These are phyloP conservation scores for Rubia balearica DNA, from an alignment of 305 asterid species.

Conservation along the genomic window DNA sequence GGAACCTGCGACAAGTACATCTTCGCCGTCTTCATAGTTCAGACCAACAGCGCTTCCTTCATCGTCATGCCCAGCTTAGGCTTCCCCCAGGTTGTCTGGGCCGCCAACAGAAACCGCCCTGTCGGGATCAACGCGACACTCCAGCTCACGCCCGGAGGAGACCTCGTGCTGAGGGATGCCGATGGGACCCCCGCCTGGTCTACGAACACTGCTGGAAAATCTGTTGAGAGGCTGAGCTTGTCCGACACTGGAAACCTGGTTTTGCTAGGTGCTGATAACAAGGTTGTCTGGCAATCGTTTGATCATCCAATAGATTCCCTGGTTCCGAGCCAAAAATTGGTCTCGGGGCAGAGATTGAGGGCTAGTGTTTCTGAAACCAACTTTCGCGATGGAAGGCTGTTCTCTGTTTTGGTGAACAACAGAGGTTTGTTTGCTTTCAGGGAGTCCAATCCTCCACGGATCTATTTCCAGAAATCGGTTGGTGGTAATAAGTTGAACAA, in stretches of 20 bases:
- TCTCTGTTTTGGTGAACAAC: constrained; percentile 18
- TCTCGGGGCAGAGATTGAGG: constrained; percentile 26
- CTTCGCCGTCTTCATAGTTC: constrained; percentile 38
- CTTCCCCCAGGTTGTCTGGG: constrained; percentile 48
- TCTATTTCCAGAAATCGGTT: constrained; percentile 14
- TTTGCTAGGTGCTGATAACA: constrained; percentile 20
- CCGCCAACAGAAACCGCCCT: constrained; percentile 38
- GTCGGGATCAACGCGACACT: constrained; percentile 34
- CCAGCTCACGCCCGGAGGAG: constrained; percentile 30
- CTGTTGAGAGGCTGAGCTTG: constrained; percentile 33
- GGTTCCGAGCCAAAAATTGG: constrained; percentile 34
- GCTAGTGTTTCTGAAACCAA: constrained; percentile 30
- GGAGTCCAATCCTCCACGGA: constrained; percentile 28
- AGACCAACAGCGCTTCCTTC: constrained; percentile 25
- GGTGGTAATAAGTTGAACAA: neutral
- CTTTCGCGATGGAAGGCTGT: constrained; percentile 24
- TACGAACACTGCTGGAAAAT: constrained; percentile 31
- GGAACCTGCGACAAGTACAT: constrained; percentile 31
- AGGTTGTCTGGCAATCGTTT: constrained; percentile 22
- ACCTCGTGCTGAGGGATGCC: constrained; percentile 31
- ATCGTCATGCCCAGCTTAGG: constrained; percentile 14
- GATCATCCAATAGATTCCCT: constrained; percentile 24
- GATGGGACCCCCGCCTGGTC: constrained; percentile 43
- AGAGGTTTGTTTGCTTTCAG: constrained; percentile 28
- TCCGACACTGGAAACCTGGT: constrained; percentile 38